A percentile compares a stretch with the other conserved stretches of the same genome.
Evolutionary conservation across 257 asterid species (phyloP).

Genomic region (Buddleja alternifolia): DNA sequence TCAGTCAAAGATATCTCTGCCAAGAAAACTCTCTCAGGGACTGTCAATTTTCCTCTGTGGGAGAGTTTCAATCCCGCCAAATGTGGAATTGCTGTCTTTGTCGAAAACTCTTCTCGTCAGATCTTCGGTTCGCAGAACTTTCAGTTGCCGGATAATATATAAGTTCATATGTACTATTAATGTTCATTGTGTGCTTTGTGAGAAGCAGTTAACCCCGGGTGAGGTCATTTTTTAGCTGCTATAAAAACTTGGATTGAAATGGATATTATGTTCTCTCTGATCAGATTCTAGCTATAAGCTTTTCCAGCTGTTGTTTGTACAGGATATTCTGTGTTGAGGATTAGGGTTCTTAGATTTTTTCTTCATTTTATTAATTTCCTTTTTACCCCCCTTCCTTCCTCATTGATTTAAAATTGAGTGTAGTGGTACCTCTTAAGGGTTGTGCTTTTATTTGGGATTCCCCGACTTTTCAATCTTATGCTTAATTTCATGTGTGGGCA

Average conservation of each 20-base stretch:
- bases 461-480: too few species aligned
- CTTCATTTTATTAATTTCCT: background rate
- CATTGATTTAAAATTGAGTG: background rate
- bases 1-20: slow-evolving; percentile 60
- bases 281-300: slow-evolving; percentile 1
- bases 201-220: too few species aligned
- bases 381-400: background rate
- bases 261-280: background rate
- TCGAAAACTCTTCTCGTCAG: slow-evolving; percentile 55
- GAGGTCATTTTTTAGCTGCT: background rate
- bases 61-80: slow-evolving; percentile 67
- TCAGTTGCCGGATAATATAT: slow-evolving; percentile 58
- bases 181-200: background rate
- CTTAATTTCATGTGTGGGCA: too few species aligned
- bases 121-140: slow-evolving; percentile 79
- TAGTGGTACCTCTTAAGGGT: too few species aligned
- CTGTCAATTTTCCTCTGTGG: slow-evolving; percentile 67
- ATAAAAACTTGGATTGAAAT: background rate
- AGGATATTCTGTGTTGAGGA: slow-evolving; percentile 13
- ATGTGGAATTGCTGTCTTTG: slow-evolving; percentile 67
- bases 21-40: slow-evolving; percentile 57
- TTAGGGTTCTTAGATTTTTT: background rate
- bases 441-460: too few species aligned
- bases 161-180: background rate
- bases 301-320: slow-evolving; percentile 4